Evolutionary conservation across 352 stramenopile genomes (phyloP), one percentile per base, ranked within the genome.

Genomic region (Nothophytophthora sp.): DNA sequence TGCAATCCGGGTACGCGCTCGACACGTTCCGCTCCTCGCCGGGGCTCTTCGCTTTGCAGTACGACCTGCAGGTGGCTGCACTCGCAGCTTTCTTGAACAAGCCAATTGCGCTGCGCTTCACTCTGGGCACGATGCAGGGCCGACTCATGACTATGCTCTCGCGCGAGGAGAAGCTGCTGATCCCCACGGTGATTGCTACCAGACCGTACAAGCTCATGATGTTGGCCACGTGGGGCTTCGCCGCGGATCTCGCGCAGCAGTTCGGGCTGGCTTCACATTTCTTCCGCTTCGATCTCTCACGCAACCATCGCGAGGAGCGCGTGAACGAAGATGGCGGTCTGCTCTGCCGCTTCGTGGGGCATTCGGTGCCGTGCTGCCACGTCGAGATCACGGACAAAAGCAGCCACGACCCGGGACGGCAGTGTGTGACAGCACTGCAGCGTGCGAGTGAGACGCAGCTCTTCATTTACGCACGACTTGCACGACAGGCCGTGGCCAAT

Each of bases 21-120:
- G 40, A 52, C 25, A 58, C 38, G 22, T 76, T 76, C 37, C 61
- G 50, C 8, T 58, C 30, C 20, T 71, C 67, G 5, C 38, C 63
- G 18, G 63, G 54, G 1, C 56, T 81, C 2, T 72, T 76, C 32
- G 70, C 60, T 15, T 35, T 82, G 25, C 44, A 68, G 38, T 85
- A 85, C 36, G 74, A 85, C 20, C 27, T 81, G 16, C 68, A 82
- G 25, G 44, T 81, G 18, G 74, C 62, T 5, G 40, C 54, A 8
- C 57, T 85, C 20, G 64, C 70, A 1, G 65, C 68, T 12, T 81
- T 76, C 50, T n/a, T 78, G n/a, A 50, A 81, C 55, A 49, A 82
- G 13, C 62, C 68, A 32, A 54, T 63, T 8, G 24, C 33, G 13
- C 54, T 67, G 23, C 70, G 71, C 5, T 82, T 55, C 23, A 76